Percentiles rank a stretch among this genome's conserved stretches.
phyloP scores from a whole-genome alignment of 495 filamentous ascomycete genomes.

The Neurospora tetrasperma region DNA sequence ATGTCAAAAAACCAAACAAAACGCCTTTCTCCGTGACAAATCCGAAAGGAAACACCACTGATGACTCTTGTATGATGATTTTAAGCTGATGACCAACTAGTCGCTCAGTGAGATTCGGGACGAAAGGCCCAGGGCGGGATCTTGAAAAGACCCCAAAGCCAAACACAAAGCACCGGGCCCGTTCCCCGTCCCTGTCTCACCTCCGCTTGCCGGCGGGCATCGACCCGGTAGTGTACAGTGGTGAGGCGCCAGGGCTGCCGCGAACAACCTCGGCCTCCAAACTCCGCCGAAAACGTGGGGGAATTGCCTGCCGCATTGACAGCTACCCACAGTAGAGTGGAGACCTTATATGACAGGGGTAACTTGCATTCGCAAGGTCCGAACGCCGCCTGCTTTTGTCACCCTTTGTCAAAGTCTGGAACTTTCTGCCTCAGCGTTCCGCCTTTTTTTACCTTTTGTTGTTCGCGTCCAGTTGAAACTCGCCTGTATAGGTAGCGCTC shows the following conservation, averaged over 20 bases:
- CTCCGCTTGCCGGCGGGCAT: background rate
- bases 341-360: background rate
- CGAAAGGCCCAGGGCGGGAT: background rate
- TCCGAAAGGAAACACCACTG: background rate
- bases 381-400: background rate
- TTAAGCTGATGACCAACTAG: background rate
- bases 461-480: background rate
- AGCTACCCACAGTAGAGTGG: background rate
- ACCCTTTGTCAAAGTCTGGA: background rate
- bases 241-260: background rate
- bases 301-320: background rate
- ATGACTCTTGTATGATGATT: background rate
- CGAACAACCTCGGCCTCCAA: background rate
- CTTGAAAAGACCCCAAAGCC: background rate
- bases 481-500: background rate
- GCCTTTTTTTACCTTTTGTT: slow-evolving; percentile 8
- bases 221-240: background rate
- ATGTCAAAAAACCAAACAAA: background rate
- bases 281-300: background rate
- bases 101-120: background rate
- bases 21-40: background rate
- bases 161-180: background rate
- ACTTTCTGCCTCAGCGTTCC: slow-evolving; percentile 4
- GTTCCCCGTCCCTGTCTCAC: background rate
- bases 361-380: background rate